phyloP scores from a whole-genome alignment of 768 basidiomycete genomes.

The Phaeotremella skinneri region DNA sequence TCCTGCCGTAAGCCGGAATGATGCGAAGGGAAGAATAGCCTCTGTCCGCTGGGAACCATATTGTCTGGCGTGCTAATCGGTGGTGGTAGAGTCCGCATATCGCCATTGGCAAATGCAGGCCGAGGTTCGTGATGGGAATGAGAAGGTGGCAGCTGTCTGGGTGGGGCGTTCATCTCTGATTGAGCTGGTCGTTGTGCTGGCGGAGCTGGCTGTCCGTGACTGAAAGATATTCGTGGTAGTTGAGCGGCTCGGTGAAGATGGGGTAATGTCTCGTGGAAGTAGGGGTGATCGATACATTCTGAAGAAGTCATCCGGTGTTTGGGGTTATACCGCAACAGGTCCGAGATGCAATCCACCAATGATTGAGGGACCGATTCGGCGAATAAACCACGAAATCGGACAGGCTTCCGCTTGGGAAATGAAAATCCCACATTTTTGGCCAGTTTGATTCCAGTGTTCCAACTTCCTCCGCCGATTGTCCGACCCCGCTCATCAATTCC shows the following conservation, averaged over 20 bases:
- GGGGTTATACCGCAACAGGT: constrained; percentile 89
- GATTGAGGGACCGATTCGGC: constrained; percentile 72
- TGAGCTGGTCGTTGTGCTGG: constrained; percentile 9
- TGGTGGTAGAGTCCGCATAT: constrained; percentile 45
- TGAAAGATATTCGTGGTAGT: constrained; percentile 48
- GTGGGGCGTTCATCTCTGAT: constrained; percentile 29
- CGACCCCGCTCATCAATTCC: constrained; percentile 69
- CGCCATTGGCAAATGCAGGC: constrained; percentile 46
- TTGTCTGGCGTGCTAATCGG: constrained; percentile 38
- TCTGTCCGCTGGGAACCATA: constrained; percentile 5
- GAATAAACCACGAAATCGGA: constrained; percentile 63
- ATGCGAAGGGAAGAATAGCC: constrained; percentile 53
- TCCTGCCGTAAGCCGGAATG: constrained; percentile 55
- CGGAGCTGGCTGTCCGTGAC: constrained; percentile 42
- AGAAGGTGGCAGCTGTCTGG: constrained; percentile 36
- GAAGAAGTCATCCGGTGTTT: constrained; percentile 76
- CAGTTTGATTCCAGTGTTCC: constrained; percentile 81
- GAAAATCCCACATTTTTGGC: constrained; percentile 79
- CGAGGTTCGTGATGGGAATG: constrained; percentile 40
- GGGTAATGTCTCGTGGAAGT: constrained; percentile 69
- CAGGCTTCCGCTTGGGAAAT: constrained; percentile 65
- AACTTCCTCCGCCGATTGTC: constrained; percentile 78
- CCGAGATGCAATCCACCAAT: constrained; percentile 85
- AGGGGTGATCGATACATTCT: constrained; percentile 83
- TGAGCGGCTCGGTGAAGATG: constrained; percentile 49